Percentiles rank a stretch among this genome's conserved stretches.
Conservation (phyloP, 208 protist genomes). For the Leptomonas seymouri region DNA sequence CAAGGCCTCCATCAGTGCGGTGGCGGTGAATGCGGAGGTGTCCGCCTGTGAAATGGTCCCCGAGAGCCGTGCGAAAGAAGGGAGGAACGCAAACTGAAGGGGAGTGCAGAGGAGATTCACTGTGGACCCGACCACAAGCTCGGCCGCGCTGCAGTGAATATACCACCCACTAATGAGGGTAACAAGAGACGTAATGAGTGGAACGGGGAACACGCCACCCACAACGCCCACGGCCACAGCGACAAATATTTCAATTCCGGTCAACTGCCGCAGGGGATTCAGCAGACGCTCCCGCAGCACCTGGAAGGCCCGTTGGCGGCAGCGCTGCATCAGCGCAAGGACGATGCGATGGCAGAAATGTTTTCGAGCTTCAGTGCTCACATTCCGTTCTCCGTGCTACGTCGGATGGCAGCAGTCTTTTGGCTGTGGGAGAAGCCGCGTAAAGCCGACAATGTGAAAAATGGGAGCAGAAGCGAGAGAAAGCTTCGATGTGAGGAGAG, state of each 20-base stretch:
- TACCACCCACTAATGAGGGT: slow-evolving; percentile 28
- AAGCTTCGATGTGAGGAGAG: too few relatives aligned
- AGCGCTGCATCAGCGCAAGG: slow-evolving; percentile 17
- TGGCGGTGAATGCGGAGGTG: slow-evolving; percentile 31
- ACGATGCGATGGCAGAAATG: background rate
- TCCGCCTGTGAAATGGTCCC: slow-evolving; percentile 17
- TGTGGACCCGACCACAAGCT: slow-evolving; percentile 39
- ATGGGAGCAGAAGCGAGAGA: too few relatives aligned
- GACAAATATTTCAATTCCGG: slow-evolving; percentile 22
- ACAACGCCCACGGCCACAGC: slow-evolving; percentile 40
- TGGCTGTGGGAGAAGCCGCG: too few relatives aligned
- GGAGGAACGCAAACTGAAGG: slow-evolving; percentile 49
- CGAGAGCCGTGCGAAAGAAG: slow-evolving; percentile 29
- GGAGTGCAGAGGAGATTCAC: slow-evolving; percentile 55
- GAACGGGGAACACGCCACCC: slow-evolving; percentile 64
- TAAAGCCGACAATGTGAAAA: too few relatives aligned
- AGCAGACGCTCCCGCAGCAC: slow-evolving; percentile 35
- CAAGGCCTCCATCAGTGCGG: slow-evolving; percentile 27
- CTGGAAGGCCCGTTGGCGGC: slow-evolving; percentile 11
- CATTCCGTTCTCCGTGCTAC: too few relatives aligned
- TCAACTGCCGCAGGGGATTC: slow-evolving; percentile 33
- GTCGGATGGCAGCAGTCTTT: too few relatives aligned
- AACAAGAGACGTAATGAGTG: slow-evolving; percentile 43
- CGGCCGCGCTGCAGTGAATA: slow-evolving; percentile 18
- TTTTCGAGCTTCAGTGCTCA: too few relatives aligned